These are phyloP conservation scores for Gastrolobium bilobum DNA, from an alignment of 306 rosid genomes.

Conservation along the genomic window DNA sequence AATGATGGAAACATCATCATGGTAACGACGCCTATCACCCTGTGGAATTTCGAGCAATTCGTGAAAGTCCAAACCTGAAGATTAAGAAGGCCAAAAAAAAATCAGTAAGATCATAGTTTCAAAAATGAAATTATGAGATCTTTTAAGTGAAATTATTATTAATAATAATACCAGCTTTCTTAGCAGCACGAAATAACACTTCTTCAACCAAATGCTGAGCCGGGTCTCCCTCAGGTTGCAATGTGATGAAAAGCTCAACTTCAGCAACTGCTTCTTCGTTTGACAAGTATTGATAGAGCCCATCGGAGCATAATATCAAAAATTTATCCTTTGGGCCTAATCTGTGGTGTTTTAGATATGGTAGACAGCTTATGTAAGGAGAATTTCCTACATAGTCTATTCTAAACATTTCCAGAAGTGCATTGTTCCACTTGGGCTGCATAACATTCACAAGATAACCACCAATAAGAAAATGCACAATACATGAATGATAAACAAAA, in stretches of 20 bases:
- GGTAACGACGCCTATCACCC: conserved; percentile 95
- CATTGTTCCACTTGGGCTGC: conserved; percentile 99
- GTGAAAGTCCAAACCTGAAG: conserved; percentile 92
- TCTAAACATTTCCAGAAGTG: conserved; percentile 91
- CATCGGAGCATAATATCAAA: conserved; percentile 91
- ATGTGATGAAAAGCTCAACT: conserved; percentile 89
- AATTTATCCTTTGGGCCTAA: conserved; percentile 91
- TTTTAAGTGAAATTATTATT: neutral
- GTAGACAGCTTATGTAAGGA: conserved; percentile 86
- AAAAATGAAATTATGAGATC: neutral
- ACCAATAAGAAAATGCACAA: conserved; percentile 25
- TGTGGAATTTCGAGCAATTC: conserved; percentile 96
- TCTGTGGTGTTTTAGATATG: conserved; percentile 90
- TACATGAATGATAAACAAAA: neutral
- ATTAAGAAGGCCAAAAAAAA: conserved; percentile 39
- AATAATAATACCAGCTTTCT: conserved; percentile 75
- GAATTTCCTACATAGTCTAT: conserved; percentile 87
- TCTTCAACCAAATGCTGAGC: conserved; percentile 98
- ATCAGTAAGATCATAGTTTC: neutral
- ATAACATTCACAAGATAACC: conserved; percentile 23
- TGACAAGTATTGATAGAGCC: conserved; percentile 92
- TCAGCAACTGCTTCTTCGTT: conserved; percentile 97
- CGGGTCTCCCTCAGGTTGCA: conserved; percentile 98
- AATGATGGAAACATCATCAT: conserved; percentile 94
- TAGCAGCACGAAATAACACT: conserved; percentile 95